Percentiles rank a stretch among this genome's conserved stretches.
phyloP scores from a whole-genome alignment of 148 eudicot species.

The Euryodendron excelsum region DNA sequence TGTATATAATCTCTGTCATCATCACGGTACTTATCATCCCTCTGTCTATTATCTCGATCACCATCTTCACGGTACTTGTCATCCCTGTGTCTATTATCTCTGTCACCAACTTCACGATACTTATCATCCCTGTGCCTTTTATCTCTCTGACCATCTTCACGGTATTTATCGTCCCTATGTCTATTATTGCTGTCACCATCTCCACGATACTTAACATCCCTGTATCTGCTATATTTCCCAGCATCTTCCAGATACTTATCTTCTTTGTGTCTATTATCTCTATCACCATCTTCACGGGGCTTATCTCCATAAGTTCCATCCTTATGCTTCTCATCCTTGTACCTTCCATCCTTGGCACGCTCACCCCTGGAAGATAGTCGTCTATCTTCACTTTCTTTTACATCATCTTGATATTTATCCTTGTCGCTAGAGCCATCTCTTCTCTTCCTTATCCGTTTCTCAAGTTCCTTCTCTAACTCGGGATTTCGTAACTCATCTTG shows the following conservation, averaged over 20 bases:
- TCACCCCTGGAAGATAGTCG: conserved; percentile 56
- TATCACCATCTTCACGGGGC: conserved; percentile 42
- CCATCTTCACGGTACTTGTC: conserved; percentile 43
- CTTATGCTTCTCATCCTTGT: conserved; percentile 55
- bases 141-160: conserved; percentile 52
- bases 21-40: conserved; percentile 46
- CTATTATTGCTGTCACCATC: conserved; percentile 22
- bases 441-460: conserved; percentile 58
- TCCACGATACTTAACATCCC: conserved; percentile 29
- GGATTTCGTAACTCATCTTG: conserved; percentile 46
- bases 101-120: conserved; percentile 15
- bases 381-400: conserved; percentile 47
- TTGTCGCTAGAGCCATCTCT: conserved; percentile 58
- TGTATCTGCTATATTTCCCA: conserved; percentile 28
- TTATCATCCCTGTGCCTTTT: conserved; percentile 45
- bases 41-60: conserved; percentile 49
- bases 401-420: conserved; percentile 56
- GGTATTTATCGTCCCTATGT: conserved; percentile 25
- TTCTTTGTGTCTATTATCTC: conserved; percentile 54
- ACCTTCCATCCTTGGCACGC: conserved; percentile 42
- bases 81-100: conserved; percentile 6
- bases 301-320: conserved; percentile 44
- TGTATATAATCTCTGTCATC: conserved; percentile 32
- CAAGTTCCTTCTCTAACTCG: conserved; percentile 62
- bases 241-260: conserved; percentile 19